These are phyloP conservation scores for Dothistroma pini DNA, from an alignment of 2,329 filamentous ascomycete species.

Conservation along the genomic window DNA sequence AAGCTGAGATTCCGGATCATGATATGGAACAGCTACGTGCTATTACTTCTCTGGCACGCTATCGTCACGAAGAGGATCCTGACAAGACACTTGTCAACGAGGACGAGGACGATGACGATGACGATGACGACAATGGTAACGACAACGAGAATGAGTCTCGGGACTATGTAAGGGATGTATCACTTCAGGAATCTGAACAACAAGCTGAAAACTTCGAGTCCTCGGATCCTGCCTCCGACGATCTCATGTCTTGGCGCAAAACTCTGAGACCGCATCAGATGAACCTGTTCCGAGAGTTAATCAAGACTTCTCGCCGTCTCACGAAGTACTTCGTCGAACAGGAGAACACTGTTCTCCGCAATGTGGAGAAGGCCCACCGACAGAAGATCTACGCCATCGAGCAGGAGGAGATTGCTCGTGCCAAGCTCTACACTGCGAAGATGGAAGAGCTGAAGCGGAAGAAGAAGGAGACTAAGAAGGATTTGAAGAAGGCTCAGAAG, in stretches of 20 bases:
- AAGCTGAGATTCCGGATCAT: neutral
- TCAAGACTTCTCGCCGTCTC: conserved; percentile 41
- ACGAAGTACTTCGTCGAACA: conserved; percentile 45
- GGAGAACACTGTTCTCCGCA: conserved; percentile 43
- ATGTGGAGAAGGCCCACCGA: conserved; percentile 43
- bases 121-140: neutral
- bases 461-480: conserved; percentile 18
- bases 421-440: conserved; percentile 35
- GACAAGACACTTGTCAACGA: conserved; percentile 7
- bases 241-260: conserved; percentile 38
- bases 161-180: neutral
- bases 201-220: neutral
- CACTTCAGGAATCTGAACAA: neutral
- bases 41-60: neutral
- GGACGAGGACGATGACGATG: neutral
- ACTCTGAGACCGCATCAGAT: conserved; percentile 41
- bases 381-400: conserved; percentile 43
- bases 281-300: conserved; percentile 38
- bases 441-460: conserved; percentile 27
- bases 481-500: neutral
- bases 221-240: conserved; percentile 21
- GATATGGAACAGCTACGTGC: neutral
- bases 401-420: conserved; percentile 40
- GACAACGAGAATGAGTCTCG: neutral
- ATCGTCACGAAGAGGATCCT: neutral